Evolutionary conservation across 2,329 filamentous ascomycete species (phyloP), one percentile per base, ranked within the genome.

Genomic region (Coniochaeta sp.): DNA sequence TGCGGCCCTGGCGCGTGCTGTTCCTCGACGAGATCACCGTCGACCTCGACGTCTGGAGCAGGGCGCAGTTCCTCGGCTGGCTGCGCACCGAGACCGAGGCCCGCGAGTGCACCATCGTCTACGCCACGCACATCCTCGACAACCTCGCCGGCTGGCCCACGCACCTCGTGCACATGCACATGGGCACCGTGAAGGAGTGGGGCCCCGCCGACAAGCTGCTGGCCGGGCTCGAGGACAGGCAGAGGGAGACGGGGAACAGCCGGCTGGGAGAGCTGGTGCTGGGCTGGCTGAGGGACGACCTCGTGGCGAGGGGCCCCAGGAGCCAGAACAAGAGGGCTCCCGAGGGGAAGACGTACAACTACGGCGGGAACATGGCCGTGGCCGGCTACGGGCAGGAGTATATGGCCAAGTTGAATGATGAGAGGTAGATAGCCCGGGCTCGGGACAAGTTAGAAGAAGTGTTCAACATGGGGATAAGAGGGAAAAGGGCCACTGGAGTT

Each of bases 11-110:
- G 95, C 87, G 86, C 12, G 89, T 99, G 3, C 79, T 99, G 30
- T 80, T 99, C 58, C 82, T 99, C 44, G 95, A 99, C 71, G 93
- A 98, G 74, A 96, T 98, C 73, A 99, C 95, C 0, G 95, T 99
- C 9, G 95, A 99, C 73, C 79, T 99, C 62, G 95, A 99, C 74
- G 82, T 99, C 61, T 82, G 97, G 62, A 90, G 86, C 59, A 84
- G 95, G 17, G 87, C 87, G 67, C 88, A 93, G 71, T 99, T 99
- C 73, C 80, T 99, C 34, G 81, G 77, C 50, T 99, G 93, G 79
- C 75, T 99, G 69, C 92, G 92, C 75, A 80, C 81, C 62, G 95
- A 99, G 84, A 97, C 93, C 0, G 89, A 93, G 75, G 79, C 71
- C 8, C 81, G 93, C 58, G 81, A 86, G 42, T 97, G 93, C 71